A percentile compares a stretch with the other conserved stretches of the same genome.
Evolutionary conservation across 306 rosid genomes (phyloP).

Genomic region (Canavalia gladiata): DNA sequence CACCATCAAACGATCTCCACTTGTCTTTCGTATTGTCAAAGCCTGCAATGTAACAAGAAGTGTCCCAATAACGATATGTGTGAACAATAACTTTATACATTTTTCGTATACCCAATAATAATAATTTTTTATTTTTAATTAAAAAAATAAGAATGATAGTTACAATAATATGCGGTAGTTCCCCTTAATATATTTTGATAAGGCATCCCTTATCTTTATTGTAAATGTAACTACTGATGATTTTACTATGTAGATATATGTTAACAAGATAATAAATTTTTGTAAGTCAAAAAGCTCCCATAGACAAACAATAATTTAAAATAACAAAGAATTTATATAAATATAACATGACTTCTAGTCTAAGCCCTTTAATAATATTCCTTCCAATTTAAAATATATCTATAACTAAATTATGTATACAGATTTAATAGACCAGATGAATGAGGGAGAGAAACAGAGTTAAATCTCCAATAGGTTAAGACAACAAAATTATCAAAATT

Average conservation of each 20-base stretch:
- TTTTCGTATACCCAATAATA: conserved; percentile 66
- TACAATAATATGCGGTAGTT: background rate
- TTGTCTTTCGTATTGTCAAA: too few relatives aligned
- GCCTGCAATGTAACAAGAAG: too few relatives aligned
- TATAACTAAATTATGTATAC: background rate
- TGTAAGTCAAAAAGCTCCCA: conserved; percentile 18
- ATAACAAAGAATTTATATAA: background rate
- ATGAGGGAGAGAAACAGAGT: background rate
- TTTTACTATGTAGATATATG: background rate
- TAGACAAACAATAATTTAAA: background rate
- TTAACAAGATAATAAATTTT: background rate
- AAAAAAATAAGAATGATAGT: conserved; percentile 13
- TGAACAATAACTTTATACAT: too few relatives aligned
- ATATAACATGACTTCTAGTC: conserved; percentile 3
- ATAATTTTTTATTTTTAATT: conserved; percentile 67
- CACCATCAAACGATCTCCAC: too few relatives aligned
- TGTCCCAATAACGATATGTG: too few relatives aligned
- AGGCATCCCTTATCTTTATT: conserved; percentile 1
- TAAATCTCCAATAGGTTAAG: conserved; percentile 14
- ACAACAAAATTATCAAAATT: conserved; percentile 12
- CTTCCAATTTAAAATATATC: background rate
- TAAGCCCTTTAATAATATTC: background rate
- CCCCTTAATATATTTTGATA: background rate
- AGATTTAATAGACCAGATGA: background rate
- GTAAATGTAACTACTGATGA: conserved; percentile 8